Evolutionary conservation across 192 early-diverging fungal genomes (phyloP), one percentile per base, ranked within the genome.

Genomic region (Kickxella alabastrina): DNA sequence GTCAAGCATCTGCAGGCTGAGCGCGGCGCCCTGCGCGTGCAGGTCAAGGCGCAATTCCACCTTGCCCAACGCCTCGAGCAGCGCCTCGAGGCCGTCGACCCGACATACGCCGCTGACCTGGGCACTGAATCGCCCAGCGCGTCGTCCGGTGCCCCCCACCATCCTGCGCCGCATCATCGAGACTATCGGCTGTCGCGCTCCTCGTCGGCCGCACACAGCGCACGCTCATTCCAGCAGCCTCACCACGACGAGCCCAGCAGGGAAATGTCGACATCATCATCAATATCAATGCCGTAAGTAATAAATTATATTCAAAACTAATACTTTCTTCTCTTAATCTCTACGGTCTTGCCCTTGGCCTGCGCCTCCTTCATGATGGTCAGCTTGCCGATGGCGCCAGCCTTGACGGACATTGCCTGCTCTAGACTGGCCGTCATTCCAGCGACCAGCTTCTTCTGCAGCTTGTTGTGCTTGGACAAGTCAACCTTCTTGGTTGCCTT

Each of bases 361-460:
- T 77, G 80, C 21, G 76, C 64, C 1, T 57, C 59, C 60, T 81
- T 83, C 83, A 87, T 83, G 23, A 87, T 87, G 1, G 81, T 84
- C 49, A 87, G 74, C 56, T 87, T 87, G 25, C 85, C 85, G 3
- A 83, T 81, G 1, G 81, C 69, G 3, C 78, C 82, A 0, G 85
- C 85, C 58, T 82, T 82, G 46, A 79, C 82, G 12, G 83, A 75
- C 85, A 87, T 85, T 10, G 74, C 54, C 35, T 76, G 74, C 49
- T 76, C 74, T 13, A 76, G 55, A 7, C 48, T 57, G 25, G 54
- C 43, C 0, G 74, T 76, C 43, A 76, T 53, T 32, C 47, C 51
- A 4, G 74, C 74, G 2, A 56, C 43, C 19, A 76, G 63, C 38
- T 70, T 76, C 49, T 68, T 69, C 26, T 61, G 53, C 26, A 70